These are phyloP conservation scores for Thelephora terrestris DNA, from an alignment of 1,284 basidiomycete genomes.

Conservation along the genomic window DNA sequence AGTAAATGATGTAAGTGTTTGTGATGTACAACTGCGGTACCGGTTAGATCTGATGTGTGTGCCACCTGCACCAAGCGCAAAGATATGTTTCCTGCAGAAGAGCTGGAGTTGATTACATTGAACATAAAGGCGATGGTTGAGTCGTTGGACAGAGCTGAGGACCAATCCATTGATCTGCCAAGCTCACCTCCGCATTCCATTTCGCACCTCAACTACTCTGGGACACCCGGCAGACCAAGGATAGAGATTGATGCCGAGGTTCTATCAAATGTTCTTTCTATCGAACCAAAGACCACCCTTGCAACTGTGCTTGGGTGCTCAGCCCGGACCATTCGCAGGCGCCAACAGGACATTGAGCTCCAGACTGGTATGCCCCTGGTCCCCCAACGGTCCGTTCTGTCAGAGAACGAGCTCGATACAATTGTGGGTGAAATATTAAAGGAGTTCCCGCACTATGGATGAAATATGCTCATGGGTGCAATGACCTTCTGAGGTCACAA, in stretches of 20 bases:
- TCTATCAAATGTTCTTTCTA: not conserved
- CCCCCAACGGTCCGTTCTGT: slow-evolving; percentile 1
- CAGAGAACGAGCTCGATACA: slow-evolving; percentile 14
- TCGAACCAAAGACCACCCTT: not conserved
- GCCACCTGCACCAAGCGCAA: too few relatives aligned
- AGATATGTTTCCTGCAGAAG: not conserved
- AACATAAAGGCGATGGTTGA: not conserved
- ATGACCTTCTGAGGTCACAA: slow-evolving; percentile 9
- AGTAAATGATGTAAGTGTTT: too few relatives aligned
- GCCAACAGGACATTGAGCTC: not conserved
- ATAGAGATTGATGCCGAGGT: not conserved
- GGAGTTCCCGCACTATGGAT: slow-evolving; percentile 16
- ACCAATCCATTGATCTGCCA: not conserved
- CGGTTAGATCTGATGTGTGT: too few relatives aligned
- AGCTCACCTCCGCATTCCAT: not conserved
- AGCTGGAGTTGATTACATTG: not conserved
- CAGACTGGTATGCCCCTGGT: not conserved
- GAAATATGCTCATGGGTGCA: slow-evolving; percentile 15
- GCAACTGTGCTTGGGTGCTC: not conserved
- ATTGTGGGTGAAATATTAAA: slow-evolving; percentile 10
- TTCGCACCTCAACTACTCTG: not conserved
- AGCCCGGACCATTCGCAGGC: not conserved
- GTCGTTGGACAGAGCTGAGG: not conserved
- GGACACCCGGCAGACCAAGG: not conserved
- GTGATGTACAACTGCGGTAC: too few relatives aligned